These are phyloP conservation scores for Mortierella hygrophila DNA, from an alignment of 192 early-diverging fungal species.

Conservation along the genomic window DNA sequence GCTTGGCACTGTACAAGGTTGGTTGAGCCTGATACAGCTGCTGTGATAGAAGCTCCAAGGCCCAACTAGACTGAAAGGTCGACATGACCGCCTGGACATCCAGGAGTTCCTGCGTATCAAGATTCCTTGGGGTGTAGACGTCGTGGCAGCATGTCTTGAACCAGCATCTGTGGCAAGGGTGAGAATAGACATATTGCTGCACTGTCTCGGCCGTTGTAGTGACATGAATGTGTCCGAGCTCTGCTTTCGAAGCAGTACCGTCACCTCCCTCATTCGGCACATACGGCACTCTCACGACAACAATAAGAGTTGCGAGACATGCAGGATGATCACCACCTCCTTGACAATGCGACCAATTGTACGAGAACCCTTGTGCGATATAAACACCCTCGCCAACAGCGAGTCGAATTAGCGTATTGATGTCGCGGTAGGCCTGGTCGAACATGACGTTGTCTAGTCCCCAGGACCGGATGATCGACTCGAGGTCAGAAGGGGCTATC, in stretches of 20 bases:
- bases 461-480: slow-evolving; percentile 11
- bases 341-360: slow-evolving; percentile 5
- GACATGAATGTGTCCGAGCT: slow-evolving; percentile 27
- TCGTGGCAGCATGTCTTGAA: slow-evolving; percentile 22
- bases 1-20: not conserved
- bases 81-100: slow-evolving; percentile 14
- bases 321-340: slow-evolving; percentile 2
- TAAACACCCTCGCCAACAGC: slow-evolving; percentile 14
- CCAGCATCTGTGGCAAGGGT: slow-evolving; percentile 28
- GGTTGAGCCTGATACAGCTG: not conserved
- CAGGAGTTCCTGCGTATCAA: slow-evolving; percentile 3
- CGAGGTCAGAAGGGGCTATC: slow-evolving; percentile 8
- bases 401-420: not conserved
- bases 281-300: not conserved
- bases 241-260: not conserved
- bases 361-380: slow-evolving; percentile 20
- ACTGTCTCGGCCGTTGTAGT: not conserved
- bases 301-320: slow-evolving; percentile 25
- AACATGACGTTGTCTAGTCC: slow-evolving; percentile 3
- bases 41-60: not conserved
- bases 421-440: not conserved
- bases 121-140: not conserved
- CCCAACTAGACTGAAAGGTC: slow-evolving; percentile 14
- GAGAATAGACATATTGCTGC: slow-evolving; percentile 5
- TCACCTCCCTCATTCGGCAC: not conserved